Conservation (phyloP, 352 stramenopile genomes). For the Phytopythium aichiense region DNA sequence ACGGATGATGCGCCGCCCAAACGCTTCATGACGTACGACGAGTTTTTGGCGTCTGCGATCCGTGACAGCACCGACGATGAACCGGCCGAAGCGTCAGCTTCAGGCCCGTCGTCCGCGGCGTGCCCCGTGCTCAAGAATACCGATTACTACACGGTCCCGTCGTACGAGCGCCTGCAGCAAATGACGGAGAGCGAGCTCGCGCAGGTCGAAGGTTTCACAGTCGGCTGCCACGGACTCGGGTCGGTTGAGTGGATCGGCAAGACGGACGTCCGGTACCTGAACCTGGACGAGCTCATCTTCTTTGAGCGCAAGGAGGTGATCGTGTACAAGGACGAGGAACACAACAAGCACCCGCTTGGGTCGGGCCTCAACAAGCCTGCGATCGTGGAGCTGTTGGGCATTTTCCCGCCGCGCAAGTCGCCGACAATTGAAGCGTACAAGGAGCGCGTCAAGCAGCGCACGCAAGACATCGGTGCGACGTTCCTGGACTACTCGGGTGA, state of each 20-base stretch:
- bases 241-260: slow-evolving; percentile 78
- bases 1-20: slow-evolving; percentile 30
- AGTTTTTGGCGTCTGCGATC: slow-evolving; percentile 70
- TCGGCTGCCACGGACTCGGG: slow-evolving; percentile 74
- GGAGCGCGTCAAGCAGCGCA: slow-evolving; percentile 74
- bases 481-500: slow-evolving; percentile 74
- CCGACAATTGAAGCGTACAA: slow-evolving; percentile 59
- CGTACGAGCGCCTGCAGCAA: slow-evolving; percentile 58
- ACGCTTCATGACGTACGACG: slow-evolving; percentile 79
- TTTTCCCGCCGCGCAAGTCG: slow-evolving; percentile 70
- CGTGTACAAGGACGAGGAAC: slow-evolving; percentile 80
- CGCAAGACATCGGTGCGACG: slow-evolving; percentile 67
- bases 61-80: slow-evolving; percentile 38
- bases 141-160: slow-evolving; percentile 76
- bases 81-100: slow-evolving; percentile 14
- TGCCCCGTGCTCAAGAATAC: slow-evolving; percentile 71
- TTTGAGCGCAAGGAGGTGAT: slow-evolving; percentile 87
- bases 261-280: slow-evolving; percentile 75
- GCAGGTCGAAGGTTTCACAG: slow-evolving; percentile 69
- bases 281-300: slow-evolving; percentile 72
- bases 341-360: slow-evolving; percentile 77
- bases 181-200: slow-evolving; percentile 71
- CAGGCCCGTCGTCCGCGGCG: slow-evolving; percentile 27
- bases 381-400: slow-evolving; percentile 70
- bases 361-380: slow-evolving; percentile 75